Base-by-base conservation (phyloP, 2,329 filamentous ascomycete genomes). In the Paecilomyces variotii region DNA sequence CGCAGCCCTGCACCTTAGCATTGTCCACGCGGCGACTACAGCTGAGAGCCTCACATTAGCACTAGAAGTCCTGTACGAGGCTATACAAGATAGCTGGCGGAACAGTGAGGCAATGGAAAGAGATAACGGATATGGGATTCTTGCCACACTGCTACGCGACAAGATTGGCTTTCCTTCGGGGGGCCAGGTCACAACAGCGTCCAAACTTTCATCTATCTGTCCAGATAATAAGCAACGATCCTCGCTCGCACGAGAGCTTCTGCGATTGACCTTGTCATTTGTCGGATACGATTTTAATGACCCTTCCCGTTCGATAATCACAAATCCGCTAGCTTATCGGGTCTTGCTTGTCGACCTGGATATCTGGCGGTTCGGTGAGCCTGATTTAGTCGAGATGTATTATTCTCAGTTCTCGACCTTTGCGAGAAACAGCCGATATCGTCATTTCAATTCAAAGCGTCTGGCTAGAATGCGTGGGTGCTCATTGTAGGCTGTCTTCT, bases 41-140 rank as follows among this genome's bases (percentile, higher is more conserved):
- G 80, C 84, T 6, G 85, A 91, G 54, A 86, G 87, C 52, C 85
- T 92, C 28, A 77, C 92, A 9, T 83, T 89, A 57, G 87, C 92
- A 1, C 86, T 95, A 2, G 86, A 95, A 67, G 88, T 95, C 67
- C 80, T 96, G 27, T 91, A 97, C 62, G 85, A 89, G 63, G 90
- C 90, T 60, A 89, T 97, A 55, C 88, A 89, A 64, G 88, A 89
- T 63, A 97, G 89, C 70, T 99, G 95, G 94, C 85, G 94, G 63
- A 97, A 97, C 64, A 97, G 94, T 65, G 95, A 99, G 72, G 92
- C 94, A 27, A 97, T 99, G 89, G 94, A 99, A 73, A 87, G 90
- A 67, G 91, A 96, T 60, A 94, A 95, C 65, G 95, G 93, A 0
- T 99, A 97, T 70, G 88, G 90, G 27, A 89, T 97, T 35, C 77